Conservation (phyloP, 2,329 filamentous ascomycete genomes). For the Monilinia fructigena region DNA sequence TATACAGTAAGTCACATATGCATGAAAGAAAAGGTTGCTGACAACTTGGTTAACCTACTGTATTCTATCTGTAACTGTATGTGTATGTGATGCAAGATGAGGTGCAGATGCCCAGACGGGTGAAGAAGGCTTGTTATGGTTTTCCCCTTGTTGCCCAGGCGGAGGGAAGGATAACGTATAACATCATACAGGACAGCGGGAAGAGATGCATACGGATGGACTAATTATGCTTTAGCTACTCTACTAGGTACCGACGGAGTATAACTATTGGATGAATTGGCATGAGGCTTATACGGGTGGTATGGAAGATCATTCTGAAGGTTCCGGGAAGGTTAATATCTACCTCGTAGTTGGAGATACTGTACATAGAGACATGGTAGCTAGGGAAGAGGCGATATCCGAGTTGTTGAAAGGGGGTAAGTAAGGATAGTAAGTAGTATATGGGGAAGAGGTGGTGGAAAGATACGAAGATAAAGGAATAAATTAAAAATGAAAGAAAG, state of each 20-base stretch:
- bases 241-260: too few species aligned
- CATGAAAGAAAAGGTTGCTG: neutral
- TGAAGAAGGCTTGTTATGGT: neutral
- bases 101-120: slow-evolving; percentile 2
- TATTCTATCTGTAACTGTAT: neutral
- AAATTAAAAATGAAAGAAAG: too few species aligned
- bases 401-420: neutral
- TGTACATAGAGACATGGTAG: neutral
- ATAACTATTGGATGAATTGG: neutral
- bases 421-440: neutral
- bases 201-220: neutral
- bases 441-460: neutral
- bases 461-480: slow-evolving; percentile 7
- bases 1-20: neutral
- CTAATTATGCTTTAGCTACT: neutral
- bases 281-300: neutral
- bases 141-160: slow-evolving; percentile 1
- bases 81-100: neutral
- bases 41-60: neutral
- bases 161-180: too few species aligned
- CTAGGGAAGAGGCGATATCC: slow-evolving; percentile 9
- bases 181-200: neutral
- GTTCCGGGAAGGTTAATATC: neutral
- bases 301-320: neutral
- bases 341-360: too few species aligned